Conservation (phyloP, 768 basidiomycete genomes). For the Gelatoporia subvermispora region DNA sequence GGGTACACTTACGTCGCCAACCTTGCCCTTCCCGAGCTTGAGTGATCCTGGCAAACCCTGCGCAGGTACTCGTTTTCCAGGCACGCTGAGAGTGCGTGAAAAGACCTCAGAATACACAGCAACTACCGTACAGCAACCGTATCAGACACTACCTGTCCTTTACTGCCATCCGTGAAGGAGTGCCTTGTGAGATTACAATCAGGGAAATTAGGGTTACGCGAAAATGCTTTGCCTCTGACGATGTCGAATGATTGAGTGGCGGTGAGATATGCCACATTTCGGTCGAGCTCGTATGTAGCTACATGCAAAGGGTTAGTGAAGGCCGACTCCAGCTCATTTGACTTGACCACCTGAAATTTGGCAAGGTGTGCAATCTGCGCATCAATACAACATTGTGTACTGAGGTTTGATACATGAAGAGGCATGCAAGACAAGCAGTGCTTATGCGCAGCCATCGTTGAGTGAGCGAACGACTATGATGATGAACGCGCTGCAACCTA, state of each 20-base stretch:
- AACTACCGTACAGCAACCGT: too few species aligned
- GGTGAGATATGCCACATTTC: constrained; percentile 20
- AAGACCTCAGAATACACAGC: not conserved
- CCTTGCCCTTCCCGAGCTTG: constrained; percentile 17
- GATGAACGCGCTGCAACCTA: too few species aligned
- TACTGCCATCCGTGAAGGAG: constrained; percentile 28
- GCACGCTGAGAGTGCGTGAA: constrained; percentile 18
- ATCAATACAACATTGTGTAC: constrained; percentile 21
- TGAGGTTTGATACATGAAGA: constrained; percentile 27
- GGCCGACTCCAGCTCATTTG: constrained; percentile 29
- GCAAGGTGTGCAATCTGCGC: constrained; percentile 29
- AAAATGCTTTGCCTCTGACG: constrained; percentile 16
- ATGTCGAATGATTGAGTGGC: constrained; percentile 28
- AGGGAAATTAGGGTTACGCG: not conserved
- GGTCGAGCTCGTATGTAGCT: constrained; percentile 25
- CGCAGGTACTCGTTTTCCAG: constrained; percentile 29
- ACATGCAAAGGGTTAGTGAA: constrained; percentile 23
- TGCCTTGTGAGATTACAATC: constrained; percentile 16
- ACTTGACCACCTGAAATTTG: constrained; percentile 24
- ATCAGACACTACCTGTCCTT: constrained; percentile 13
- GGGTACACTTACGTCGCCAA: constrained; percentile 9
- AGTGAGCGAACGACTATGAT: not conserved
- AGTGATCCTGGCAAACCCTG: constrained; percentile 26
- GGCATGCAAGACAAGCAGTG: constrained; percentile 20
- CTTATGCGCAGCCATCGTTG: constrained; percentile 2